phyloP scores from a whole-genome alignment of 2,329 filamentous ascomycete genomes.

The Moelleriella libera region DNA sequence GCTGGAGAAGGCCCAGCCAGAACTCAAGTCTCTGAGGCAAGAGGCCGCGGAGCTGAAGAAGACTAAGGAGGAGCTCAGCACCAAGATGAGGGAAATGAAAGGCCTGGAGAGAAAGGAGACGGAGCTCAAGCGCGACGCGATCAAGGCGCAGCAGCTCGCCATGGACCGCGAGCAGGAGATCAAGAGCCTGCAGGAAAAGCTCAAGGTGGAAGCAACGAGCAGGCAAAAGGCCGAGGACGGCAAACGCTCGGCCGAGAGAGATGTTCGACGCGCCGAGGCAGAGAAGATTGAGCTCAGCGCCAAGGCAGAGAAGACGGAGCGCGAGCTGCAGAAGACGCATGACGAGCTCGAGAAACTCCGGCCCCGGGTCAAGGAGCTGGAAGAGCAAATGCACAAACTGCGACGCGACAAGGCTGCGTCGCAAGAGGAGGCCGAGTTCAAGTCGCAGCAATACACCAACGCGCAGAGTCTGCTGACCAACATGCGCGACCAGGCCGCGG shows the following conservation, averaged over 20 bases:
- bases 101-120: constrained; percentile 71
- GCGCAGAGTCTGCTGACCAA: constrained; percentile 76
- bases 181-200: constrained; percentile 62
- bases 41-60: constrained; percentile 64
- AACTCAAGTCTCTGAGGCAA: constrained; percentile 63
- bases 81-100: constrained; percentile 46
- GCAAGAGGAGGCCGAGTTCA: constrained; percentile 70
- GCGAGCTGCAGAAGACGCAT: constrained; percentile 57
- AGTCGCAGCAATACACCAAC: constrained; percentile 71
- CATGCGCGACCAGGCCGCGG: constrained; percentile 84
- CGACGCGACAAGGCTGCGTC: constrained; percentile 52
- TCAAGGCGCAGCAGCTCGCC: constrained; percentile 52
- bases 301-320: constrained; percentile 53
- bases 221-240: constrained; percentile 68
- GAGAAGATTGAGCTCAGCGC: constrained; percentile 69
- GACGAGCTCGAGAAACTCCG: constrained; percentile 59
- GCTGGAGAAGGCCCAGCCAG: constrained; percentile 73
- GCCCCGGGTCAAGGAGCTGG: constrained; percentile 48
- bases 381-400: constrained; percentile 57
- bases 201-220: constrained; percentile 58
- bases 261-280: constrained; percentile 62
- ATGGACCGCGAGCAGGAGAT: constrained; percentile 67
- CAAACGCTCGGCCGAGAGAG: constrained; percentile 57
- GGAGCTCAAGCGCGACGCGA: constrained; percentile 63
- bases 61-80: constrained; percentile 58